Conservation (phyloP, 805 yeast species). For the Torulaspora maleeae region DNA sequence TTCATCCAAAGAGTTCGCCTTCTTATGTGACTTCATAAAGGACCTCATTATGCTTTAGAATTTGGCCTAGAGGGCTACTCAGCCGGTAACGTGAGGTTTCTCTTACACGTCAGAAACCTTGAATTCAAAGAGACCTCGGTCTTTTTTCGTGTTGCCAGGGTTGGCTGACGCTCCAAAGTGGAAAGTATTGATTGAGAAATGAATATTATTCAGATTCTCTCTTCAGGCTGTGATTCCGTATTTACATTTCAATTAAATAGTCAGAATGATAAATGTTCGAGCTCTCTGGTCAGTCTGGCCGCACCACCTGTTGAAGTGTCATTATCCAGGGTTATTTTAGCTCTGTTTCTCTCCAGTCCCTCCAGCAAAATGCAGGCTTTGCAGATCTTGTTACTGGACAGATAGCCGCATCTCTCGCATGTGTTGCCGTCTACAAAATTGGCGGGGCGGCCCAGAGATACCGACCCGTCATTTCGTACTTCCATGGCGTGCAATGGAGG, state of each 20-base stretch:
- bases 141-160: not conserved
- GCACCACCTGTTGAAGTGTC: conserved; percentile 56
- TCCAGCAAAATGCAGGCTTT: conserved; percentile 88
- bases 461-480: conserved; percentile 59
- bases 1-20: conserved; percentile 34
- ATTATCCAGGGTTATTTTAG: conserved; percentile 51
- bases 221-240: not conserved
- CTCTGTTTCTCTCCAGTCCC: conserved; percentile 73
- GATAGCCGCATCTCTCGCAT: conserved; percentile 87
- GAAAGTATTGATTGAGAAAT: not conserved
- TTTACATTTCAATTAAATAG: not conserved
- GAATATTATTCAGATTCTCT: not conserved
- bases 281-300: conserved; percentile 53
- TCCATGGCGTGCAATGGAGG: conserved; percentile 40
- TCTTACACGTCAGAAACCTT: not conserved
- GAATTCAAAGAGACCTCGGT: not conserved
- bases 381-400: conserved; percentile 82
- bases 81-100: not conserved
- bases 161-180: not conserved
- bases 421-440: conserved; percentile 59
- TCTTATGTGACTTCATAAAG: conserved; percentile 39
- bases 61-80: not conserved
- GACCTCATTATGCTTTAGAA: conserved; percentile 33
- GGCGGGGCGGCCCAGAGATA: conserved; percentile 37
- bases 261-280: conserved; percentile 62